Evolutionary conservation across 768 basidiomycete genomes (phyloP).

Genomic region (Ramaria rubella): DNA sequence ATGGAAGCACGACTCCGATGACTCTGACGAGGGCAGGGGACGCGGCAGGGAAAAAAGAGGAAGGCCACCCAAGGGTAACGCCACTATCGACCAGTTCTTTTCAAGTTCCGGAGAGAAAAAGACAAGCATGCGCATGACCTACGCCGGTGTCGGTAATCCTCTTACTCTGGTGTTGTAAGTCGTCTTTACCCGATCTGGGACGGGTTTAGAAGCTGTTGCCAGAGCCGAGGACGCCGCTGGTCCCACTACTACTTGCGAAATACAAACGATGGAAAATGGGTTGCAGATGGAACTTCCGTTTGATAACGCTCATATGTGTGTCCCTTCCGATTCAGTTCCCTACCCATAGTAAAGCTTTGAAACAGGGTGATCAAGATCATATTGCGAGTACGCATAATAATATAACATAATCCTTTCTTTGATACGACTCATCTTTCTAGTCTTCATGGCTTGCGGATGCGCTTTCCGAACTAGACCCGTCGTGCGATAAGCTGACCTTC

Average conservation of each 20-base stretch:
- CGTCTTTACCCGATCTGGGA: neutral
- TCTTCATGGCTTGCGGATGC: constrained; percentile 95
- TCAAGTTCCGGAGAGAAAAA: constrained; percentile 35
- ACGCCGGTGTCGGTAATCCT: constrained; percentile 71
- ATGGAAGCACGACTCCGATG: constrained; percentile 44
- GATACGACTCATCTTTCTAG: constrained; percentile 22
- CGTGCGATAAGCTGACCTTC: constrained; percentile 80
- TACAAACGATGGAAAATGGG: constrained; percentile 80
- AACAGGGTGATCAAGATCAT: constrained; percentile 72
- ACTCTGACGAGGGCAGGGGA: constrained; percentile 37
- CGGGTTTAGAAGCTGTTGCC: neutral
- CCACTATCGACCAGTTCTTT: constrained; percentile 15
- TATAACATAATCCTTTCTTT: neutral
- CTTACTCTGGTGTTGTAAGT: constrained; percentile 73
- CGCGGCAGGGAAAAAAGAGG: constrained; percentile 32
- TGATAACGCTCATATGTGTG: constrained; percentile 57
- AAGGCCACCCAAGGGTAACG: constrained; percentile 27
- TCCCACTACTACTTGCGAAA: constrained; percentile 82
- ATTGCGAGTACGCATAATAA: constrained; percentile 52
- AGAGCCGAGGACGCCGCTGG: constrained; percentile 76
- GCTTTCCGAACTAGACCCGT: constrained; percentile 83
- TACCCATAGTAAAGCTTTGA: neutral
- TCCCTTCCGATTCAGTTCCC: constrained; percentile 9
- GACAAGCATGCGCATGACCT: constrained; percentile 83
- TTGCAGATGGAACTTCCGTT: constrained; percentile 76